These are phyloP conservation scores for Suillus subluteus DNA, from an alignment of 768 basidiomycete species.

Conservation along the genomic window DNA sequence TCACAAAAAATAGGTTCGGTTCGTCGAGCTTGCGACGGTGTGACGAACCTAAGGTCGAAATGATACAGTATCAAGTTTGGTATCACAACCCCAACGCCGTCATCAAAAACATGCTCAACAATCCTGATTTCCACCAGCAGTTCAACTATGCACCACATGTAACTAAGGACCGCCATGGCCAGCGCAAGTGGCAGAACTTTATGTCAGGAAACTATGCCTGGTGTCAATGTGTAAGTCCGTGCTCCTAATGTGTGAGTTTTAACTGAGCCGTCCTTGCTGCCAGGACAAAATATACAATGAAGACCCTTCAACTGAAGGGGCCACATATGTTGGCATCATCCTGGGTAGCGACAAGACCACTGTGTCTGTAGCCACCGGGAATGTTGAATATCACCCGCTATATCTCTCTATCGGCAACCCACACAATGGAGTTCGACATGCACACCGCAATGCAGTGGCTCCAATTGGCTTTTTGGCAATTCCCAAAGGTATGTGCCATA, in stretches of 20 bases:
- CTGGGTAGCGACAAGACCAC: slow-evolving; percentile 31
- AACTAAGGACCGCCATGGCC: slow-evolving; percentile 25
- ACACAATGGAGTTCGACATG: slow-evolving; percentile 18
- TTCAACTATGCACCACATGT: slow-evolving; percentile 27
- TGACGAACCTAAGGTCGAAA: too few species aligned
- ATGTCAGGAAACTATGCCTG: slow-evolving; percentile 47
- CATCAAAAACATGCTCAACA: slow-evolving; percentile 21
- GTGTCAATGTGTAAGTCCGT: slow-evolving; percentile 34
- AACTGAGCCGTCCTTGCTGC: neutral
- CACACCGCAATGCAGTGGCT: slow-evolving; percentile 14
- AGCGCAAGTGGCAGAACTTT: slow-evolving; percentile 35
- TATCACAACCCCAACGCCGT: slow-evolving; percentile 22
- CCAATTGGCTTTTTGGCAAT: slow-evolving; percentile 22
- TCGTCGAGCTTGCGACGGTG: too few species aligned
- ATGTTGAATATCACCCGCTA: slow-evolving; percentile 26
- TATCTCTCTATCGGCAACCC: slow-evolving; percentile 24
- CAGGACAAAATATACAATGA: slow-evolving; percentile 6
- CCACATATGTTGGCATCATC: slow-evolving; percentile 23
- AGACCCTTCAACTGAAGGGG: slow-evolving; percentile 19
- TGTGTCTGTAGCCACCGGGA: slow-evolving; percentile 27
- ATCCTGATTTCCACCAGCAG: slow-evolving; percentile 27
- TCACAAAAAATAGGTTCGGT: too few species aligned
- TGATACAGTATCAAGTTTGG: slow-evolving; percentile 34
- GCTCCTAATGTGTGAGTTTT: neutral
- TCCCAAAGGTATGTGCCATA: slow-evolving; percentile 20